Evolutionary conservation across 208 protist species (phyloP).

Genomic region (Vickermania ingenoplastis): DNA sequence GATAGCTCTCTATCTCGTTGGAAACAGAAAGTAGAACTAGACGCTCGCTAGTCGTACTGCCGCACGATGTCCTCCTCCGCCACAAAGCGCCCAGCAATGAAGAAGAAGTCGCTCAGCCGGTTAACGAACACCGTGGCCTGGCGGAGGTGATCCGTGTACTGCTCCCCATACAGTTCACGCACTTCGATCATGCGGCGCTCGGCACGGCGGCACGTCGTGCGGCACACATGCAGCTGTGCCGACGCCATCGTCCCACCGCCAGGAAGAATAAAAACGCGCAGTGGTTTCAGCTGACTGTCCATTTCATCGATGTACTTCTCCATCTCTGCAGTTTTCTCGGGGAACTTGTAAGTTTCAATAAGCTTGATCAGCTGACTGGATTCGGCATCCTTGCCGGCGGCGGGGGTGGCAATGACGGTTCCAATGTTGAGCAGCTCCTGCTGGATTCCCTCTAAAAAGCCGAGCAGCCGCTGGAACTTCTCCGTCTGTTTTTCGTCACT

Average conservation of each 20-base stretch:
- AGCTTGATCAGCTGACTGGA: constrained; percentile 9
- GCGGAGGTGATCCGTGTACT: constrained; percentile 24
- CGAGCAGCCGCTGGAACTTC: constrained; percentile 15
- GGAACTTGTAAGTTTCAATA: constrained; percentile 12
- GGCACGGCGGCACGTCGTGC: constrained; percentile 47
- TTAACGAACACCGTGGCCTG: constrained; percentile 51
- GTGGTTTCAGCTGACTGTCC: constrained; percentile 32
- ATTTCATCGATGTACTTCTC: constrained; percentile 61
- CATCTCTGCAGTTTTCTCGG: constrained; percentile 19
- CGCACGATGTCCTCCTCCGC: constrained; percentile 34
- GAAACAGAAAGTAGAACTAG: constrained; percentile 1
- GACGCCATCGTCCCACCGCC: constrained; percentile 27
- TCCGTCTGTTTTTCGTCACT: constrained; percentile 6
- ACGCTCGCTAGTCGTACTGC: constrained; percentile 16
- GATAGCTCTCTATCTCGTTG: not conserved
- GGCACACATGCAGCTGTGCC: constrained; percentile 50
- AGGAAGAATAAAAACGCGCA: constrained; percentile 64
- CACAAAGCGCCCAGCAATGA: constrained; percentile 42
- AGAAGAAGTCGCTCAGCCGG: constrained; percentile 67
- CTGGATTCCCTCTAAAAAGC: constrained; percentile 36
- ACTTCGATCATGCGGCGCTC: constrained; percentile 47
- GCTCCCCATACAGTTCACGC: constrained; percentile 14
- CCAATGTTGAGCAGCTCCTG: constrained; percentile 57
- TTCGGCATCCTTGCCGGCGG: constrained; percentile 9
- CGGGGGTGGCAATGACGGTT: constrained; percentile 51